phyloP scores from a whole-genome alignment of 306 rosid genomes.

The Rosa lucieae region DNA sequence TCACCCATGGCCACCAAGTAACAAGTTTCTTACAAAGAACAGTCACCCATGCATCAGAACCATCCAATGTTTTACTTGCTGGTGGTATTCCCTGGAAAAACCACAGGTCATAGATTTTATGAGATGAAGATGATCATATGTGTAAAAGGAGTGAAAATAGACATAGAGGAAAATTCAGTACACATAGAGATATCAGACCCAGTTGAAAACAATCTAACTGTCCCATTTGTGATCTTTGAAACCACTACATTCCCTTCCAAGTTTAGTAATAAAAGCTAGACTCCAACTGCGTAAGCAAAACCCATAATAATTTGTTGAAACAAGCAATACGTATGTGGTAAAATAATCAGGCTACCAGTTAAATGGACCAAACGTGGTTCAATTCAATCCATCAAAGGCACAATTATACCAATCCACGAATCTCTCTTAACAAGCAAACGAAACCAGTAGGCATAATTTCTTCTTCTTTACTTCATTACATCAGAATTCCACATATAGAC shows the following conservation, averaged over 20 bases:
- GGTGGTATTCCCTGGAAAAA: constrained; percentile 77
- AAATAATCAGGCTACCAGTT: neutral
- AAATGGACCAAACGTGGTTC: neutral
- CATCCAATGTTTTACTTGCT: constrained; percentile 47
- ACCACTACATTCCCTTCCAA: neutral
- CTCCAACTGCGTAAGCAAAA: neutral
- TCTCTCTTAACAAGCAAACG: neutral
- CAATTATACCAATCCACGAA: neutral
- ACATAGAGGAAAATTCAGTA: neutral
- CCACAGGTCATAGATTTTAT: constrained; percentile 11
- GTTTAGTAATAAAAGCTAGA: neutral
- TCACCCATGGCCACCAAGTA: constrained; percentile 94
- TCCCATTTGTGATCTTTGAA: neutral
- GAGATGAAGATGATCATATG: constrained; percentile 4
- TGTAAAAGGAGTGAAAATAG: neutral
- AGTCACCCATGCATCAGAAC: constrained; percentile 78
- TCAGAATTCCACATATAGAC: neutral
- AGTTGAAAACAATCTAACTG: neutral
- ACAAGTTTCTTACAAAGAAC: constrained; percentile 72
- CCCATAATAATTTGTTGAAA: neutral
- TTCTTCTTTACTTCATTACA: neutral
- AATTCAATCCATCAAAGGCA: neutral
- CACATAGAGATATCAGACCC: constrained; percentile 3
- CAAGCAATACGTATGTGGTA: neutral
- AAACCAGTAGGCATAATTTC: neutral